Evolutionary conservation across 192 early-diverging fungal species (phyloP), one percentile per base, ranked within the genome.

Genomic region (Podila clonocystis): DNA sequence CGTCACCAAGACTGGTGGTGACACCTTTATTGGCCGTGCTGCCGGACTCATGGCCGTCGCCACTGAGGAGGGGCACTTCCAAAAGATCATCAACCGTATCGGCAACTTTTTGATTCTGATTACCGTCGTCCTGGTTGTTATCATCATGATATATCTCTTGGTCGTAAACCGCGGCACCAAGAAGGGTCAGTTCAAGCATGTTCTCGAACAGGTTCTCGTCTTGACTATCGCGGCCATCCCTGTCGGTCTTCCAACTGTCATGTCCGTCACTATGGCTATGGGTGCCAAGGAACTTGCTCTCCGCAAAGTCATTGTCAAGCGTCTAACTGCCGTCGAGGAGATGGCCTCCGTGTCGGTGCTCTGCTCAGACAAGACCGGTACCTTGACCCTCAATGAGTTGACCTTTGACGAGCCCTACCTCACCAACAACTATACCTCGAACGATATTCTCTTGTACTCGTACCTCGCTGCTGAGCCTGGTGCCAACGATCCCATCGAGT

Each of bases 191-290:
- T 72, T 82, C 61, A 70, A 82, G 17, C 61, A 71, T 2, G 88
- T 91, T 6, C 72, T 97, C 65, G 83, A 88, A 60, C 72, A 92
- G n/a, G 93, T 95, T 48, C 83, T 97, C 7, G 89, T 96, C 58
- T 84, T 97, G 58, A 95, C 94, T 0, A 91, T 97, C 22, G 95
- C 95, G 57, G 94, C 94, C 58, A 95, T 97, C 67, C 97, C 97
- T 30, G 93, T 97, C 33, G 97, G 97, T 83, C 91, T 98, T 29
- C 97, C 96, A 31, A 97, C 97, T 8, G 95, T 97, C 59, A 91
- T 98, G 92, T 95, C 95, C 9, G 96, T 98, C 11, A 98, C 97
- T 29, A 97, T 98, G 96, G 97, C 97, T 12, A 92, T 98, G 67
- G 97, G 97, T 69, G 95, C 96, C 63, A 91, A 91, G 72, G 93